Conservation (phyloP, 2,329 filamentous ascomycete species). For the Didymella glomerata region DNA sequence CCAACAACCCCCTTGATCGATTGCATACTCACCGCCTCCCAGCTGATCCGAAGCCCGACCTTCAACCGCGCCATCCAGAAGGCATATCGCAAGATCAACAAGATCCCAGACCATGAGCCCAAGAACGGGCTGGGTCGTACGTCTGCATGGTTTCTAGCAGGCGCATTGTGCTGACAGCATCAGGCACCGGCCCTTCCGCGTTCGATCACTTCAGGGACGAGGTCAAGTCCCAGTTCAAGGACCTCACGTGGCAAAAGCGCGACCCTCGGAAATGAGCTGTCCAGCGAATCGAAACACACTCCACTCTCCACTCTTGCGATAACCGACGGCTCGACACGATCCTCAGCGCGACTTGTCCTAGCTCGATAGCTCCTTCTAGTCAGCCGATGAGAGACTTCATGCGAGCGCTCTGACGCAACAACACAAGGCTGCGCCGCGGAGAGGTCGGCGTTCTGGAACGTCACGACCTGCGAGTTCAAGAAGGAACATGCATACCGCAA, state of each 20-base stretch:
- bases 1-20: background rate
- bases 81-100: slow-evolving; percentile 58
- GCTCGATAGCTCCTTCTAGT: too few species aligned
- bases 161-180: background rate
- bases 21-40: slow-evolving; percentile 6
- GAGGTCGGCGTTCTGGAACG: too few species aligned
- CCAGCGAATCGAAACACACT: background rate
- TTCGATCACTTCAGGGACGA: slow-evolving; percentile 63
- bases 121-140: slow-evolving; percentile 56
- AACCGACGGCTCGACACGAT: background rate
- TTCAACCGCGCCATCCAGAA: slow-evolving; percentile 64
- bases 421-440: too few species aligned
- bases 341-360: too few species aligned
- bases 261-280: slow-evolving; percentile 31
- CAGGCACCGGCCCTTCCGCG: slow-evolving; percentile 52
- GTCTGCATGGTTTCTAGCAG: slow-evolving; percentile 46
- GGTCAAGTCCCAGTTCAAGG: slow-evolving; percentile 57
- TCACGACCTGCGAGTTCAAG: too few species aligned
- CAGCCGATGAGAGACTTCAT: too few species aligned
- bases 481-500: too few species aligned
- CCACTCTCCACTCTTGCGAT: background rate
- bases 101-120: slow-evolving; percentile 54
- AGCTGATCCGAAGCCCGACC: slow-evolving; percentile 62
- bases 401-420: too few species aligned
- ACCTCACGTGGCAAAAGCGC: slow-evolving; percentile 50